Base-by-base conservation (phyloP, 257 asterid genomes). In the Echites panduratus region DNA sequence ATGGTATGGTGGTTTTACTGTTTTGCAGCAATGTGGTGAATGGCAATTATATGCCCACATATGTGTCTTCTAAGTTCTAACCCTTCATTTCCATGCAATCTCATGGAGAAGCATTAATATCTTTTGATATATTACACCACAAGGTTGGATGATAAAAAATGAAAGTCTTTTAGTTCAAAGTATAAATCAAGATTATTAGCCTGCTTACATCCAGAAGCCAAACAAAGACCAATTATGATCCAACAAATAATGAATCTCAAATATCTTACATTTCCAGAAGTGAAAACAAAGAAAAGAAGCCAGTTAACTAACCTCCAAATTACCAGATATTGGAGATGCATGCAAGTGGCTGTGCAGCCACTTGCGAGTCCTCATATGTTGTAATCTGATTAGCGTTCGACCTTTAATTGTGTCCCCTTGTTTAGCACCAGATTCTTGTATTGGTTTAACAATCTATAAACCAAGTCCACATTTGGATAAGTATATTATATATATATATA, bases 271-370 rank as follows among this genome's bases (percentile, higher is more conserved):
- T n/a, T 32, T 63, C 8, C 2, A 27, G 20, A 17, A 19, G 49
- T 54, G 10, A 49, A 66, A 61, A 12, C 4, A n/a, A 44, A 13
- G 43, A 57, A 47, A 29, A 57, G 40, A 69, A 66, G 17, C 71
- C 62, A 71, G 77, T 27, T 68, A 45, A 73, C 95, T 32, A 14
- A 95, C 99, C 99, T 95, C 99, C 84, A 92, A 29, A 76, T 95
- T 95, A 75, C 97, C 93, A 32, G 98, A 89, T 73, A 95, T 95
- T 47, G 99, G 99, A 73, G 99, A 95, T 57, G 97, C 97, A 41
- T 92, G 97, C 89, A 95, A 85, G 88, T 95, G 99, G 86, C 99
- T 95, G 74, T 95, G 99, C 75, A 95, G 81, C 99, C 99, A 95
- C 81, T 77, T 90, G 81, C 96, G 85, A 40, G 99, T 95, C 86